A percentile compares a stretch with the other conserved stretches of the same genome.
phyloP scores from a whole-genome alignment of 1,139 yeast genomes.

The Pichia cactophila region DNA sequence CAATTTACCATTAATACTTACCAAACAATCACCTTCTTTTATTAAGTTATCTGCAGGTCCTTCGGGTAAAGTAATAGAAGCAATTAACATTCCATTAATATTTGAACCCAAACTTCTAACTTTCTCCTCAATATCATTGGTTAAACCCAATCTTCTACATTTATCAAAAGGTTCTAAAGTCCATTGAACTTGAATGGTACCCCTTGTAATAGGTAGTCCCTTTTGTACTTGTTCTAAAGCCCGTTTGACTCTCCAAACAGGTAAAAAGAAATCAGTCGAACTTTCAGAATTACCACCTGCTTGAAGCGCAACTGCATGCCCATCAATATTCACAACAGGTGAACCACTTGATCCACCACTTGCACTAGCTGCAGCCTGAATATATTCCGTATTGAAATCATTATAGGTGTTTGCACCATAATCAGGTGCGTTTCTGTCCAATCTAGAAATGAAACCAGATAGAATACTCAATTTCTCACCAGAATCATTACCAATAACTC shows the following conservation, averaged over 20 bases:
- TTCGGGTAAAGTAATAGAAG: constrained; percentile 73
- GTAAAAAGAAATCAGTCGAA: constrained; percentile 87
- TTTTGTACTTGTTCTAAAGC: constrained; percentile 70
- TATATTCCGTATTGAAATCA: constrained; percentile 92
- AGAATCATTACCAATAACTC: constrained; percentile 95
- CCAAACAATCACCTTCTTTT: constrained; percentile 79
- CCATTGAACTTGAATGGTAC: constrained; percentile 93
- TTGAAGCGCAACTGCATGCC: constrained; percentile 83
- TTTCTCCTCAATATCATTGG: constrained; percentile 61
- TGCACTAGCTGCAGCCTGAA: constrained; percentile 94
- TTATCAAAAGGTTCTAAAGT: constrained; percentile 80
- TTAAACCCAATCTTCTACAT: constrained; percentile 79
- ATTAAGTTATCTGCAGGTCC: constrained; percentile 77
- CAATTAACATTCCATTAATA: constrained; percentile 76
- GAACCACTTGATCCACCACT: constrained; percentile 96
- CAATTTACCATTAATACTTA: constrained; percentile 60
- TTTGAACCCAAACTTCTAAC: constrained; percentile 58
- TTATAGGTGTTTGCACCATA: constrained; percentile 86
- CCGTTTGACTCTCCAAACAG: constrained; percentile 74
- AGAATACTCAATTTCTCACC: constrained; percentile 88
- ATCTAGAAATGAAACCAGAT: constrained; percentile 82
- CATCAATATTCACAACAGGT: constrained; percentile 85
- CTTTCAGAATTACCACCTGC: constrained; percentile 93
- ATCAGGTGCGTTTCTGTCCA: constrained; percentile 92
- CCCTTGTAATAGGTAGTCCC: constrained; percentile 54